Conservation (phyloP, 306 rosid species). For the Canavalia ensiformis region DNA sequence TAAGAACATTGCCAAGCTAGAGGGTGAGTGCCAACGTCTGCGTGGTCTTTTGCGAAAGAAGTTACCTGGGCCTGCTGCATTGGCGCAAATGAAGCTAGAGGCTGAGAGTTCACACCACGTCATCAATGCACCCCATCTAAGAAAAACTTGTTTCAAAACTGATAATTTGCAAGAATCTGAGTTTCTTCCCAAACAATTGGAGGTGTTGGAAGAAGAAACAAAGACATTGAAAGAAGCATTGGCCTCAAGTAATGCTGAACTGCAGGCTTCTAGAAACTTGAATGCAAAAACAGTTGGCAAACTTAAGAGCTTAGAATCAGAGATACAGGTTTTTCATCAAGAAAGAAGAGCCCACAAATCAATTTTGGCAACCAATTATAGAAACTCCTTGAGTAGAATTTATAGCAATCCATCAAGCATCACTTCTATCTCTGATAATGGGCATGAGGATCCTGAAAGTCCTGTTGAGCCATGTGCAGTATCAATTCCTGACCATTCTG, state of each 20-base stretch:
- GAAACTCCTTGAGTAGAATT: conserved; percentile 61
- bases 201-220: conserved; percentile 81
- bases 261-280: conserved; percentile 79
- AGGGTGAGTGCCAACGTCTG: conserved; percentile 88
- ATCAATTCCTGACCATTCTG: conserved; percentile 63
- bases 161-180: conserved; percentile 72
- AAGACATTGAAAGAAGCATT: conserved; percentile 87
- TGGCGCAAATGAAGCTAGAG: conserved; percentile 95
- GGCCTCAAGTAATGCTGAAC: conserved; percentile 83
- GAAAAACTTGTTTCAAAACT: conserved; percentile 65
- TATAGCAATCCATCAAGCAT: conserved; percentile 74
- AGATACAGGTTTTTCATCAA: conserved; percentile 59
- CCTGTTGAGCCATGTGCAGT: conserved; percentile 69
- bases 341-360: conserved; percentile 72
- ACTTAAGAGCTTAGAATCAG: conserved; percentile 78
- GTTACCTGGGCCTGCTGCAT: conserved; percentile 95
- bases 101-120: conserved; percentile 74
- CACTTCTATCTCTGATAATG: conserved; percentile 77
- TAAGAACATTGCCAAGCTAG: conserved; percentile 78
- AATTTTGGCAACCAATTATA: conserved; percentile 55
- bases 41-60: conserved; percentile 89
- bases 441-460: conserved; percentile 76
- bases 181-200: conserved; percentile 70
- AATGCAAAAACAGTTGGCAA: conserved; percentile 71
- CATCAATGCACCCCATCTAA: conserved; percentile 60